phyloP scores from a whole-genome alignment of 805 yeast genomes.

The Zygosaccharomyces lentus region DNA sequence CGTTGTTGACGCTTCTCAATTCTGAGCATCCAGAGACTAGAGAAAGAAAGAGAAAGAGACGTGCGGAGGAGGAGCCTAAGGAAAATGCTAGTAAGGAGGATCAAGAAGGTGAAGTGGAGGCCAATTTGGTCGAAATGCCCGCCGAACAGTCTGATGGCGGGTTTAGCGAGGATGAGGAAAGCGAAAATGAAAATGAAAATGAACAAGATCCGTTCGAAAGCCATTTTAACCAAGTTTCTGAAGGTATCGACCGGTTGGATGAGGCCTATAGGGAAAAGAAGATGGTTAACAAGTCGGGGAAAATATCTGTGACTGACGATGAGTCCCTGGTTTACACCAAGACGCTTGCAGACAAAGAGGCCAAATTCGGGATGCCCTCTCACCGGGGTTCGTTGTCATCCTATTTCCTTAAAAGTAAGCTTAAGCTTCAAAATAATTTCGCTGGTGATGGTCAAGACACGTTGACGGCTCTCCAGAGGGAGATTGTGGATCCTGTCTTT shows the following conservation, averaged over 20 bases:
- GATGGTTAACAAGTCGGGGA: constrained; percentile 25
- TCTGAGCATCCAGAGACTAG: constrained; percentile 39
- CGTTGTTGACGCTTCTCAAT: constrained; percentile 57
- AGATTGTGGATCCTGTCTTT: constrained; percentile 60
- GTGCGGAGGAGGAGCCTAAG: constrained; percentile 9
- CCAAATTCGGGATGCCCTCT: constrained; percentile 21
- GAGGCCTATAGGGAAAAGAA: constrained; percentile 32
- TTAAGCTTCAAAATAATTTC: constrained; percentile 30
- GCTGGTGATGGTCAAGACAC: constrained; percentile 21
- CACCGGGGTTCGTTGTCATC: constrained; percentile 26
- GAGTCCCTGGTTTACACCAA: constrained; percentile 26
- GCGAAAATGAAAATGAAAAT: constrained; percentile 41
- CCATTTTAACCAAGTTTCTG: constrained; percentile 58
- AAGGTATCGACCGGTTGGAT: constrained; percentile 38
- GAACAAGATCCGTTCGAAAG: constrained; percentile 67
- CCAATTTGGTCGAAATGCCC: constrained; percentile 13
- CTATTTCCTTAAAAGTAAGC: constrained; percentile 46
- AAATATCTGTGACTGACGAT: constrained; percentile 15
- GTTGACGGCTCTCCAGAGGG: constrained; percentile 44
- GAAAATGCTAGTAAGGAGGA: constrained; percentile 17
- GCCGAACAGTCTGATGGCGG: constrained; percentile 31
- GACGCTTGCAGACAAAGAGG: constrained; percentile 24
- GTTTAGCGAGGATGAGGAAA: constrained; percentile 35
- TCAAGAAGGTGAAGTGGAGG: constrained; percentile 28
- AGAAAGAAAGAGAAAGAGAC: constrained; percentile 14